Conservation (phyloP, 208 protist genomes). For the Zelonia costaricensis region DNA sequence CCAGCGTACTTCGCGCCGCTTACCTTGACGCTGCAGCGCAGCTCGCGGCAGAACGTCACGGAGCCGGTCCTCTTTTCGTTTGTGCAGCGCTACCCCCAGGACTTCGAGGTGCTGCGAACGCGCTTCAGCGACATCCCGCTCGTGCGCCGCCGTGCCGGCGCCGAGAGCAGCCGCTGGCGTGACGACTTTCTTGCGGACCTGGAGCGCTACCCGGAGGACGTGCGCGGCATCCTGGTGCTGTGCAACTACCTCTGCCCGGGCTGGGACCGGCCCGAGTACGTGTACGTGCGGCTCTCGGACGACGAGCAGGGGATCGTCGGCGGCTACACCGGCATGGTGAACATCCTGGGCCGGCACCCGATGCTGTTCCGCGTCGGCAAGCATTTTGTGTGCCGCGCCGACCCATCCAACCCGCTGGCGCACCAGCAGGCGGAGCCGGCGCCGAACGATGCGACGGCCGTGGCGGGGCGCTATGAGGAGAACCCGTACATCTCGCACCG, state of each 20-base stretch:
- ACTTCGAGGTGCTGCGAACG: slow-evolving; percentile 65
- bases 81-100: slow-evolving; percentile 30
- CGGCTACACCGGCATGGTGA: slow-evolving; percentile 67
- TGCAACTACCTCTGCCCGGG: slow-evolving; percentile 53
- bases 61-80: slow-evolving; percentile 37
- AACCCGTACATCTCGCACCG: slow-evolving; percentile 73
- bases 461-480: slow-evolving; percentile 48
- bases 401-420: slow-evolving; percentile 64
- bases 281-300: slow-evolving; percentile 69
- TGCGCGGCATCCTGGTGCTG: slow-evolving; percentile 50
- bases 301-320: slow-evolving; percentile 45
- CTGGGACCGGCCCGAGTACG: slow-evolving; percentile 84
- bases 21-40: slow-evolving; percentile 74
- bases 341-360: slow-evolving; percentile 63
- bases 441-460: slow-evolving; percentile 43
- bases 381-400: slow-evolving; percentile 71
- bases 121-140: slow-evolving; percentile 56
- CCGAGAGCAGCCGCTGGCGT: slow-evolving; percentile 70
- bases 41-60: slow-evolving; percentile 78
- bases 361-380: slow-evolving; percentile 64
- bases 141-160: slow-evolving; percentile 62
- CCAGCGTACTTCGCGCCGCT: slow-evolving; percentile 76
- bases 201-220: slow-evolving; percentile 69
- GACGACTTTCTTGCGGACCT: slow-evolving; percentile 65
- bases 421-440: slow-evolving; percentile 49